Percentiles rank a stretch among this genome's conserved stretches.
These are phyloP conservation scores for Fagopyrum tataricum DNA, from an alignment of 148 eudicot genomes.

Conservation along the genomic window DNA sequence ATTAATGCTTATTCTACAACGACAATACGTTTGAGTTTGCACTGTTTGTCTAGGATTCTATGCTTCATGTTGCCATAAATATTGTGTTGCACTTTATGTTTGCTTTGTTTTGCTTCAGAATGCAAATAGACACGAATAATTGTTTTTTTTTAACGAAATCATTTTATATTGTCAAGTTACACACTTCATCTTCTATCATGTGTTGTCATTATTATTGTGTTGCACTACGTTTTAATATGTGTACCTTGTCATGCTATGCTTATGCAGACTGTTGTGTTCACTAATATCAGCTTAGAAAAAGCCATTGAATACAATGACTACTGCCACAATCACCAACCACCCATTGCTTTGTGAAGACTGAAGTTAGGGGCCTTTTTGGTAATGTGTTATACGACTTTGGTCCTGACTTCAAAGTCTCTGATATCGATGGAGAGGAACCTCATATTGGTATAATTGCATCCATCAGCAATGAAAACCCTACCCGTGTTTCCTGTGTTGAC, in stretches of 20 bases:
- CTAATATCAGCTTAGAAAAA: constrained; percentile 41
- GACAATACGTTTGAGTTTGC: neutral
- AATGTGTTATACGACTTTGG: constrained; percentile 68
- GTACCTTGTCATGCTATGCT: constrained; percentile 9
- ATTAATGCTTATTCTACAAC: neutral
- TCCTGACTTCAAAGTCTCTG: constrained; percentile 65
- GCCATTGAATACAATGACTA: constrained; percentile 61
- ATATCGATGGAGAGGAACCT: constrained; percentile 81
- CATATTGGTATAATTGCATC: constrained; percentile 74
- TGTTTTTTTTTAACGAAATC: neutral
- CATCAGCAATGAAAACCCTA: constrained; percentile 60
- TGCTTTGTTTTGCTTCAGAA: neutral
- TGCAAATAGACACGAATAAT: neutral
- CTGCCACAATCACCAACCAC: constrained; percentile 69
- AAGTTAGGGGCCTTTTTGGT: constrained; percentile 73
- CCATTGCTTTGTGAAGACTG: constrained; percentile 66
- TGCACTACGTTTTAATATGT: neutral
- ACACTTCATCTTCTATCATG: neutral
- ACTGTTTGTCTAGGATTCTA: neutral
- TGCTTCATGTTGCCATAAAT: neutral
- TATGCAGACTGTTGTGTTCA: constrained; percentile 62
- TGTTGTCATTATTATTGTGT: neutral
- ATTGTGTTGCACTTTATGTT: neutral
- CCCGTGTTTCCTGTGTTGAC: constrained; percentile 67
- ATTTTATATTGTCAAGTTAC: neutral